Base-by-base conservation (phyloP, 345 rosid genomes). In the Brassica rapa region DNA sequence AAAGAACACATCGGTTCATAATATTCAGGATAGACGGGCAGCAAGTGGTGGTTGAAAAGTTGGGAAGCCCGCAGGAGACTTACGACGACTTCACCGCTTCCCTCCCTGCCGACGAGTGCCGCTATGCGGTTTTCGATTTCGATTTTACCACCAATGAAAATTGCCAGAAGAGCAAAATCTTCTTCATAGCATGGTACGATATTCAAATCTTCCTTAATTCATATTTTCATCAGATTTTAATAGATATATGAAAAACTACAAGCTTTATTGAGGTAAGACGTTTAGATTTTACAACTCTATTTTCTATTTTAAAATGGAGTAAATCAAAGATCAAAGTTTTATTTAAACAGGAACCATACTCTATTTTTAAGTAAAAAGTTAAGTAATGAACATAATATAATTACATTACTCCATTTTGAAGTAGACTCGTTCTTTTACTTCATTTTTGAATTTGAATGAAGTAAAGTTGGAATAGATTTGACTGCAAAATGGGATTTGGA, bases 121-220 rank as follows among this genome's bases (percentile, higher is more conserved):
- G 95, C 7, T 89, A 89, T 68, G 84, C 84, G 0, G 84, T 82
- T 62, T 82, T 39, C 15, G 84, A 82, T 37, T 19, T 82, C 1
- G 91, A 90, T 73, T 90, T 86, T 84, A 87, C 82, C 6, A 89
- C 95, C 0, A 49, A 60, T 24, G 95, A 90, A 82, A 89, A 89
- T 12, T 80, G 82, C 71, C 95, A 88, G 83, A 88, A 90, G 77
- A 87, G 89, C 88, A 90, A 90, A 86, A 90, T 90, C 71, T 84
- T 89, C 87, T 90, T 90, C 85, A 84, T 90, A 8, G 89, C 95
- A 2, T 89, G 95, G 95, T 89, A 68, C 19, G 11, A 10, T 14
- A 2, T 55, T 35, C 8, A 43, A 46, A 12, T 1, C 14, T 4
- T 35, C 41, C 35, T 37, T 12, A 5, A 1, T 12, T 27, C 7